Evolutionary conservation across 371 early-diverging fungal genomes (phyloP), one percentile per base, ranked within the genome.

Genomic region (Mortierella sp.): DNA sequence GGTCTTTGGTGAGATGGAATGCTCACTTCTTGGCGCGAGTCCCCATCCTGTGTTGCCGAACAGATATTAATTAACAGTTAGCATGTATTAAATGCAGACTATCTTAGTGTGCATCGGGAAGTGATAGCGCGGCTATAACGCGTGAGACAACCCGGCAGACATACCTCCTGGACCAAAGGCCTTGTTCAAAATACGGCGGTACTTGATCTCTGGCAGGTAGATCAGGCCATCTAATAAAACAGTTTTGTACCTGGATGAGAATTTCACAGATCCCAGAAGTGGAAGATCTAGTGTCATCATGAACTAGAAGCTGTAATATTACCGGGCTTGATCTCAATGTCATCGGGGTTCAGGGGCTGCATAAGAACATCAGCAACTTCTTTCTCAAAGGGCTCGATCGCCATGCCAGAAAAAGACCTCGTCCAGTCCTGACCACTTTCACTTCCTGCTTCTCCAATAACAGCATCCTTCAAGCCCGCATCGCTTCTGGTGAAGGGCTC

Each of bases 131-230:
- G 30, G 2, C 12, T 14, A n/a, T 14, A 1, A 34, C 37, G 37
- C 37, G 37, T 34, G 11, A 1, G 14, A 11, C 37, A 14, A 15
- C 6, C 3, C 28, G 5, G n/a, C 56, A 9, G 28, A 26, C 87
- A 81, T 87, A 60, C 92, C 98, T 67, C 99, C 99, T 15, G 99
- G 98, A 12, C 98, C 97, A 82, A 99, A 98, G 4, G 98, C 95
- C 61, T 82, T 87, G 82, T 96, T 97, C 39, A 98, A 84, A 47
- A 97, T 94, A 43, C 97, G 91, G 27, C 99, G 90, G 82, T 96
- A 97, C 72, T 96, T 97, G 73, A 97, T 99, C 81, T 98, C 98
- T 28, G 98, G 97, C 6, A 98, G 82, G 71, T 97, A 97, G 26
- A 96, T 60, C 48, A 95, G 63, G 9, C 99, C 99, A 76, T 99